Evolutionary conservation across 108 stramenopile species (phyloP).

Genomic region (Cylindrotheca closterium): DNA sequence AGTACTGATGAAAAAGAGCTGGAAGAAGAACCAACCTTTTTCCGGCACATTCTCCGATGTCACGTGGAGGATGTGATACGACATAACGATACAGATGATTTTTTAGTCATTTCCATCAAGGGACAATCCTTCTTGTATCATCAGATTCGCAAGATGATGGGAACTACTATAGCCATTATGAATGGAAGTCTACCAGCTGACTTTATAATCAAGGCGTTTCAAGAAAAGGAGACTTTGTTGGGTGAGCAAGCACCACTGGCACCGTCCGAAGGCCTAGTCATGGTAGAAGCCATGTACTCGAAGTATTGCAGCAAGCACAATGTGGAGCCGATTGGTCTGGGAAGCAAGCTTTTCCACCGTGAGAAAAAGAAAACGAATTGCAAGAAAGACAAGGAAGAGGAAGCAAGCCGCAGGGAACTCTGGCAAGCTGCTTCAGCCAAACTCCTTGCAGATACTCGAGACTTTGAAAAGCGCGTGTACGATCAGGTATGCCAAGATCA

Average conservation of each 20-base stretch:
- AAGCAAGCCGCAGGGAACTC: too few species aligned
- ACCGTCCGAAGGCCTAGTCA: constrained; percentile 77
- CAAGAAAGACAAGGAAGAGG: not conserved
- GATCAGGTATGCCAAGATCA: not conserved
- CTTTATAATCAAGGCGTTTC: constrained; percentile 38
- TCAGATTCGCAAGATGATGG: constrained; percentile 98
- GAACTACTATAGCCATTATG: constrained; percentile 66
- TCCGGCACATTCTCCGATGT: constrained; percentile 59
- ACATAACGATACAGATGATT: constrained; percentile 60
- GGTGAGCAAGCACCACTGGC: constrained; percentile 56
- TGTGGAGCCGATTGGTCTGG: not conserved
- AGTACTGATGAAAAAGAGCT: constrained; percentile 54
- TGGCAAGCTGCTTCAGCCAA: not conserved
- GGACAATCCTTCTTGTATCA: constrained; percentile 96
- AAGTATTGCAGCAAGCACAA: not conserved
- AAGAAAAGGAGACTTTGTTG: constrained; percentile 17
- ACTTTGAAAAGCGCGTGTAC: not conserved
- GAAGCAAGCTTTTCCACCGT: not conserved
- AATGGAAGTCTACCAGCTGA: constrained; percentile 50
- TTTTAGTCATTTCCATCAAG: not conserved
- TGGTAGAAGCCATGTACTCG: constrained; percentile 23
- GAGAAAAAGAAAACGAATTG: not conserved
- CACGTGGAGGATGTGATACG: constrained; percentile 63
- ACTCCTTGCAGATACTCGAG: not conserved
- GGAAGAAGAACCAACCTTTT: constrained; percentile 58